Percentiles rank a stretch among this genome's conserved stretches.
Conservation (phyloP, 2,329 filamentous ascomycete species). For the Botrytis deweyae region DNA sequence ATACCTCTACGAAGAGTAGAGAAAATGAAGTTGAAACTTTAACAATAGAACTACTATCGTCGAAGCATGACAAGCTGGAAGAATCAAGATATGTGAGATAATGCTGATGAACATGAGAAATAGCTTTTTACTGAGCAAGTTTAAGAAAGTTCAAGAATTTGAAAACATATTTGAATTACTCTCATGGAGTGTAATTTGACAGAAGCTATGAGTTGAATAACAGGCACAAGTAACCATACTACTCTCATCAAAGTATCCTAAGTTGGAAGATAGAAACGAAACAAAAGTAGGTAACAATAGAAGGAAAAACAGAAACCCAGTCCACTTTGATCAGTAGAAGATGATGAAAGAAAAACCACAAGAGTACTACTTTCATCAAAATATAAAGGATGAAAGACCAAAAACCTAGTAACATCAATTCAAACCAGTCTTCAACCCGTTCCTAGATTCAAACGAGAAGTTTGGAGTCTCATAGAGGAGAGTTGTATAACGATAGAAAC, state of each 20-base stretch:
- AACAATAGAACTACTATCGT: too few species aligned
- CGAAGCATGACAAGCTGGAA: too few species aligned
- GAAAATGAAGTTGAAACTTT: too few species aligned
- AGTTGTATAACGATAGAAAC: fast-evolving
- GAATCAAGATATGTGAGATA: too few species aligned
- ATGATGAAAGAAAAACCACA: background rate
- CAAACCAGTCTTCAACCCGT: fast-evolving
- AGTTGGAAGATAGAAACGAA: too few species aligned
- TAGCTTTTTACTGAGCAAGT: too few species aligned
- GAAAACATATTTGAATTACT: too few species aligned
- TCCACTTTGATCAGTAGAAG: too few species aligned
- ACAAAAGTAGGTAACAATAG: background rate
- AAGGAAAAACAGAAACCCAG: background rate
- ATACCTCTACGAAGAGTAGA: too few species aligned
- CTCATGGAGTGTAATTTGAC: background rate
- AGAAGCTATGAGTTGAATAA: background rate
- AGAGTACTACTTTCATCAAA: too few species aligned
- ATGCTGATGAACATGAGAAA: too few species aligned
- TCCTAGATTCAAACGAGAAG: fast-evolving
- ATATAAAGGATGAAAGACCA: background rate
- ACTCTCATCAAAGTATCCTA: background rate
- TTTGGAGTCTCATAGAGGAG: fast-evolving
- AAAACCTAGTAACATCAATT: background rate
- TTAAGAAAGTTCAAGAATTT: background rate
- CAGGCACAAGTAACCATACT: too few species aligned